These are phyloP conservation scores for Tulasnella calospora DNA, from an alignment of 768 basidiomycete genomes.

Conservation along the genomic window DNA sequence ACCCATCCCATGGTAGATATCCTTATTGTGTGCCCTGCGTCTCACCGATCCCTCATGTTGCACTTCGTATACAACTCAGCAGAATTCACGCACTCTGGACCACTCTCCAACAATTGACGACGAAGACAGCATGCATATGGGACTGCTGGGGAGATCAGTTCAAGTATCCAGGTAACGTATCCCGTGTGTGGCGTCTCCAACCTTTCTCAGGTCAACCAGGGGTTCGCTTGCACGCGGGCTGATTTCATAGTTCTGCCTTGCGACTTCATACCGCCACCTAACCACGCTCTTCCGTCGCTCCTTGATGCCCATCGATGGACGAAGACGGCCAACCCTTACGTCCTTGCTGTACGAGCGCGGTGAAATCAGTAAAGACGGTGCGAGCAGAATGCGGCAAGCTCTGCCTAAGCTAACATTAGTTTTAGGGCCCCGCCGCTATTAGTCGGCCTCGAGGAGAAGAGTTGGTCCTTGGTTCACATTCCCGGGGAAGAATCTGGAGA, in stretches of 20 bases:
- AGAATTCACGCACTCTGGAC: constrained; percentile 59
- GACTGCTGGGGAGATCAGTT: constrained; percentile 71
- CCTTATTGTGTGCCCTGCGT: constrained; percentile 74
- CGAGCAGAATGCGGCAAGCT: not conserved
- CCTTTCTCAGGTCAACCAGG: not conserved
- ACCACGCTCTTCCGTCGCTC: constrained; percentile 61
- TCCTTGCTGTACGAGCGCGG: constrained; percentile 37
- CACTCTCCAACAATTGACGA: constrained; percentile 71
- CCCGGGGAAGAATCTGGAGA: constrained; percentile 67
- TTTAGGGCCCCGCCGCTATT: constrained; percentile 39
- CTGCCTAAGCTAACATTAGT: not conserved
- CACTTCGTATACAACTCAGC: constrained; percentile 76
- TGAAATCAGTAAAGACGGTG: constrained; percentile 28
- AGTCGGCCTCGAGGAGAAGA: constrained; percentile 61
- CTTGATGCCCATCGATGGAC: constrained; percentile 79
- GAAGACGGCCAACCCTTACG: constrained; percentile 52
- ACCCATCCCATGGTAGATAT: constrained; percentile 55
- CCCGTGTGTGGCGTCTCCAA: not conserved
- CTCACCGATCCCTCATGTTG: constrained; percentile 69
- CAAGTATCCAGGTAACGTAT: constrained; percentile 53
- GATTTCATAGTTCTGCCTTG: constrained; percentile 90
- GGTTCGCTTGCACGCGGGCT: constrained; percentile 34
- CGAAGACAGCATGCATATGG: constrained; percentile 55
- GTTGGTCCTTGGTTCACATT: constrained; percentile 64
- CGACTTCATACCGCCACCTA: constrained; percentile 77